Base-by-base conservation (phyloP, 495 filamentous ascomycete genomes). In the Lasiosphaeria miniovina region DNA sequence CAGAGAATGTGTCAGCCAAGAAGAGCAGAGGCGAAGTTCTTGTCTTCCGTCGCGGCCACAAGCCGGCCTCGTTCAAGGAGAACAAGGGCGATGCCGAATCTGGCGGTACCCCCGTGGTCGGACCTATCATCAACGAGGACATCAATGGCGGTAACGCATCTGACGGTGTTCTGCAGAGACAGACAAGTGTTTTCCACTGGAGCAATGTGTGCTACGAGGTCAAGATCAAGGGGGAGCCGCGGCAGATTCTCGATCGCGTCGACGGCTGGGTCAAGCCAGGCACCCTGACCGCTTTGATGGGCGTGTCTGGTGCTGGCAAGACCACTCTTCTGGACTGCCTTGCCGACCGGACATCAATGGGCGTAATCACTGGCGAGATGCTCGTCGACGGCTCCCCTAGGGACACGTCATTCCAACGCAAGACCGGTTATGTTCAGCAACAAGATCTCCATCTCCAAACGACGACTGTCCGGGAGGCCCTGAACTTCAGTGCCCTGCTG, bases 361-460 rank as follows among this genome's bases (percentile, higher is more conserved):
- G 92, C 63, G 87, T 95, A 10, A 88, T 96, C 52, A 86, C 83
- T 15, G 92, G 92, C 32, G 86, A 93, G 55, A 92, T 93, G 85
- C 76, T 93, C 3, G 89, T 96, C 5, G 88, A 95, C 64, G 92
- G 90, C 2, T 80, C 78, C 32, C 85, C 80, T 45, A 82, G 88
- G 15, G 90, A 95, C 67, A 77, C 82, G 15, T 90, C 89, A 0
- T 96, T 96, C 81, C 91, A 94, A 68, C 88, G 92, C 38, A 94
- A 94, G 77, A 96, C 92, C 3, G 93, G 93, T 33, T 98, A 96
- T 65, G 93, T 94, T 17, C 91, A 98, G 66, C 93, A 98, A 71
- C 91, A 96, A 73, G 93, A 98, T 83, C 82, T 98, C 8, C 93
- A 96, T 72, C 80, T 95, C 32, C 80, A 87, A 40, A 95, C 91